Conservation (phyloP, 192 early-diverging fungal species). For the Linnemannia hyalina region DNA sequence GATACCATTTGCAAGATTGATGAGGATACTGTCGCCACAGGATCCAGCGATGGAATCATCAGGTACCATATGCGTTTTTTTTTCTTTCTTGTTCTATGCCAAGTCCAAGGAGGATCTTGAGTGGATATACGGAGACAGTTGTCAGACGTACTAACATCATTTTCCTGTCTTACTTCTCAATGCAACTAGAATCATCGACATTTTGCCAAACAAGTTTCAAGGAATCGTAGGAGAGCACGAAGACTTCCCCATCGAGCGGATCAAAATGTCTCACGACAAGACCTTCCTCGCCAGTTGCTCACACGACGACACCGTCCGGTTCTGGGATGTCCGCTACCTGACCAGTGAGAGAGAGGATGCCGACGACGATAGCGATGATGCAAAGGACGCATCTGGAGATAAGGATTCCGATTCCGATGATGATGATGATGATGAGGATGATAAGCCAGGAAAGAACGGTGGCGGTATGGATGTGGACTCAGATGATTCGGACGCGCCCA, state of each 20-base stretch:
- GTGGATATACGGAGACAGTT: neutral
- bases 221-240: slow-evolving; percentile 92
- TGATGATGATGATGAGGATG: slow-evolving; percentile 40
- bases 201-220: slow-evolving; percentile 94
- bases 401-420: slow-evolving; percentile 45
- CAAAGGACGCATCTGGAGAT: slow-evolving; percentile 58
- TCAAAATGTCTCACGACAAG: slow-evolving; percentile 79
- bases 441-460: slow-evolving; percentile 29
- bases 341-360: slow-evolving; percentile 60
- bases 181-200: slow-evolving; percentile 72
- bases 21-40: slow-evolving; percentile 89
- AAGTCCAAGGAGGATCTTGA: neutral
- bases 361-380: slow-evolving; percentile 63
- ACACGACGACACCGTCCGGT: slow-evolving; percentile 88
- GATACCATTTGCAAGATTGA: slow-evolving; percentile 88
- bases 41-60: slow-evolving; percentile 93
- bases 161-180: neutral
- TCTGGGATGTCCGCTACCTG: slow-evolving; percentile 88
- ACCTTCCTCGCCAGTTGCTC: slow-evolving; percentile 84
- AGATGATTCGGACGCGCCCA: slow-evolving; percentile 53
- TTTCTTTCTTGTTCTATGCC: neutral
- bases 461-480: slow-evolving; percentile 49
- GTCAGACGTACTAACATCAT: neutral
- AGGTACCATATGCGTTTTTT: slow-evolving; percentile 48
- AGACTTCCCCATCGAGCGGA: slow-evolving; percentile 89